A percentile compares a stretch with the other conserved stretches of the same genome.
phyloP scores from a whole-genome alignment of 176 grass and related monocot genomes.

The Coix lacrymajobi region DNA sequence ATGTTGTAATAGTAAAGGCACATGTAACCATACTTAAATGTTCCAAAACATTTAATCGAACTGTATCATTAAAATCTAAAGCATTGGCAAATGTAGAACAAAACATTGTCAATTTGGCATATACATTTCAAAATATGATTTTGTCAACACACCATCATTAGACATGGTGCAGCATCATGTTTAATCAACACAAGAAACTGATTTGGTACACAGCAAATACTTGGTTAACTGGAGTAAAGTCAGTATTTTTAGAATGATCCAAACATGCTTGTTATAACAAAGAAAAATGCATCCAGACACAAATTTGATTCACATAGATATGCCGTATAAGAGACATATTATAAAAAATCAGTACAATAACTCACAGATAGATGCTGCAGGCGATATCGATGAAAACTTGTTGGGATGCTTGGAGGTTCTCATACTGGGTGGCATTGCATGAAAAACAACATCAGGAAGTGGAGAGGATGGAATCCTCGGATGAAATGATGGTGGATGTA shows the following conservation, averaged over 20 bases:
- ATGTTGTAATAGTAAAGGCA: neutral
- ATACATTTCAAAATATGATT: neutral
- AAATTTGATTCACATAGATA: neutral
- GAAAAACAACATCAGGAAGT: constrained; percentile 34
- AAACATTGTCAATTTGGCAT: neutral
- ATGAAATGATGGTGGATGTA: constrained; percentile 31
- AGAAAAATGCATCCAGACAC: neutral
- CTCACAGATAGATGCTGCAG: constrained; percentile 52
- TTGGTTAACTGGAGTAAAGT: neutral
- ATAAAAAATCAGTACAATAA: constrained; percentile 3
- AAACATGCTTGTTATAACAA: neutral
- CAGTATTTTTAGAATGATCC: neutral
- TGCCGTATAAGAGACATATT: neutral
- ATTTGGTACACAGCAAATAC: neutral
- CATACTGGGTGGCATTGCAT: constrained; percentile 43
- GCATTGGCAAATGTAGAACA: too few species aligned
- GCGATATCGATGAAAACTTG: constrained; percentile 32
- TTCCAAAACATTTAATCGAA: neutral
- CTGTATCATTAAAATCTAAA: neutral
- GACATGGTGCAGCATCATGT: neutral
- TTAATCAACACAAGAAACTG: neutral
- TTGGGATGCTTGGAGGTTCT: constrained; percentile 6
- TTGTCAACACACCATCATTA: neutral
- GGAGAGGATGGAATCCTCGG: constrained; percentile 16
- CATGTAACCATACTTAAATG: neutral